Base-by-base conservation (phyloP, 805 yeast genomes). In the Wickerhamomyces ciferrii region DNA sequence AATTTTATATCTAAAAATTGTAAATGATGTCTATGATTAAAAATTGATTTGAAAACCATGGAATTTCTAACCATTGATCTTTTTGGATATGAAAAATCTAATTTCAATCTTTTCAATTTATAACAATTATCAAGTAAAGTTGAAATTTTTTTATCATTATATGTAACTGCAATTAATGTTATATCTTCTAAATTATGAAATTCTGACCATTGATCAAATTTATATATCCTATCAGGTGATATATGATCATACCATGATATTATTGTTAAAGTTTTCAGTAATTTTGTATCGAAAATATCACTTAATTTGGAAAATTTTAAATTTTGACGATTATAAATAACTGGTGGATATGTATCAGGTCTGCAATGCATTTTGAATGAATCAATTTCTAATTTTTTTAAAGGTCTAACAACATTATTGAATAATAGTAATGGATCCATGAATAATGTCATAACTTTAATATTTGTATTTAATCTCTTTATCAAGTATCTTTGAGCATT, bases 221-320 rank as follows among this genome's bases (percentile, higher is more conserved):
- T 66, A 45, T 66, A 66, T 23, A 62, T 50, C 43, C 61, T 65
- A 42, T 67, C 56, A n/a, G 63, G 56, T 15, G 55, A 49, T 17
- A 61, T 46, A n/a, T 61, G 56, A 43, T 69, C 72, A 51, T 62
- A 67, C 75, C 75, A 71, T 3, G 75, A 71, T 5, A 71, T 69
- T 4, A 71, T 60, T 0, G 75, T 70, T 27, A 71, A 53, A 0
- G 64, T 60, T 46, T 64, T 66, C 44, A 71, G 54, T 3, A 61
- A 51, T 41, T 65, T 53, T 2, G 58, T 52, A 49, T 69, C 71
- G 43, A 71, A 69, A 2, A 70, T 48, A 39, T 71, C 74, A 8
- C 63, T 60, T 24, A 70, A 51, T 45, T 55, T 54, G 3, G 53
- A 51, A 9, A 55, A 45, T 39, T 53, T 51, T 35, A 53, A 52